Percentiles rank a stretch among this genome's conserved stretches.
phyloP scores from a whole-genome alignment of 495 filamentous ascomycete genomes.

The Cenococcum geophilum region DNA sequence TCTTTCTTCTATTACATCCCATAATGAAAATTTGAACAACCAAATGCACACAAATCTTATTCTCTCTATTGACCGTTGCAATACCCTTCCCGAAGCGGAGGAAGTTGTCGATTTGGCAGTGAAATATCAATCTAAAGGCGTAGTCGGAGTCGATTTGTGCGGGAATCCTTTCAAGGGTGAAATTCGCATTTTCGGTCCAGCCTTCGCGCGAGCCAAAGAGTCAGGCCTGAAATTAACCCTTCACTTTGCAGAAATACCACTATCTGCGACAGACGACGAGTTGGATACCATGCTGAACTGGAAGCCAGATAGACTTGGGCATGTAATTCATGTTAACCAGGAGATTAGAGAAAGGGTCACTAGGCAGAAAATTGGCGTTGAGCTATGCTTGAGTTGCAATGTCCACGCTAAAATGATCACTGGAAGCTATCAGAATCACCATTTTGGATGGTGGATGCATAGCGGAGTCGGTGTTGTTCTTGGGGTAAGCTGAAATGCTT shows the following conservation, averaged over 20 bases:
- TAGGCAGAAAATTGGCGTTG: slow-evolving; percentile 53
- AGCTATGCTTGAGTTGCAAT: slow-evolving; percentile 77
- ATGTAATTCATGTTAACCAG: slow-evolving; percentile 69
- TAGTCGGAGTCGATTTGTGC: slow-evolving; percentile 77
- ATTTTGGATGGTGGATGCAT: slow-evolving; percentile 62
- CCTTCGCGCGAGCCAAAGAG: slow-evolving; percentile 51
- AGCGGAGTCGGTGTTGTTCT: slow-evolving; percentile 49
- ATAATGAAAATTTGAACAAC: slow-evolving; percentile 14
- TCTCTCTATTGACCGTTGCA: slow-evolving; percentile 66
- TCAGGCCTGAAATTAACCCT: slow-evolving; percentile 58
- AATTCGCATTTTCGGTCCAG: slow-evolving; percentile 49
- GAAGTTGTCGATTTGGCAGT: slow-evolving; percentile 59
- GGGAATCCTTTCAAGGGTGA: slow-evolving; percentile 64
- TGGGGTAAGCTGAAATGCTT: slow-evolving; percentile 47
- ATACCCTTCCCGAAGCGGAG: slow-evolving; percentile 50
- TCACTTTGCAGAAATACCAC: slow-evolving; percentile 68
- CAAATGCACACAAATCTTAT: slow-evolving; percentile 47
- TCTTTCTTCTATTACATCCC: slow-evolving; percentile 48
- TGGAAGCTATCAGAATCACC: slow-evolving; percentile 62
- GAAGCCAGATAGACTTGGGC: slow-evolving; percentile 64
- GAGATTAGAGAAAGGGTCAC: slow-evolving; percentile 51
- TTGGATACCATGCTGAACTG: slow-evolving; percentile 57
- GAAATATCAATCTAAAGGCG: slow-evolving; percentile 47
- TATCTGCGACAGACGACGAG: slow-evolving; percentile 51
- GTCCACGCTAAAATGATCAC: slow-evolving; percentile 67